Percentiles rank a stretch among this genome's conserved stretches.
These are phyloP conservation scores for Ophiostoma piceae DNA, from an alignment of 2,329 filamentous ascomycete genomes.

Conservation along the genomic window DNA sequence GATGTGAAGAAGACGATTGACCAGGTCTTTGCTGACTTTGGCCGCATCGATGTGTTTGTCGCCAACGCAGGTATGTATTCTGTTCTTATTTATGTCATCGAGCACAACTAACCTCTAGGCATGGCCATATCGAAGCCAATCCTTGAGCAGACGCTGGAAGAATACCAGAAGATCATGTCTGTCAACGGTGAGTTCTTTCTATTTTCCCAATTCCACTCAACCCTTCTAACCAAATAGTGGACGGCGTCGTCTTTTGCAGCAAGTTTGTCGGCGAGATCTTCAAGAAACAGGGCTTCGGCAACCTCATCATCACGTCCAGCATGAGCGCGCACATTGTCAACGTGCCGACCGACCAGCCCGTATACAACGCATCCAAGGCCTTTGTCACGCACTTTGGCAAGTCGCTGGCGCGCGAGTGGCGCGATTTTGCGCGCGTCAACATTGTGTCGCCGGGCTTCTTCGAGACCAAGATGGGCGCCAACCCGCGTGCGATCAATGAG, in stretches of 20 bases:
- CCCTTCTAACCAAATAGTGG: neutral
- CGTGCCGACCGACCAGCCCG: constrained; percentile 65
- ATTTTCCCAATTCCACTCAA: too few species aligned
- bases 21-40: constrained; percentile 58
- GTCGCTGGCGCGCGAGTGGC: constrained; percentile 14
- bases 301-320: constrained; percentile 70
- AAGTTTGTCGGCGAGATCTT: constrained; percentile 6
- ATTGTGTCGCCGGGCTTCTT: constrained; percentile 10
- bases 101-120: neutral
- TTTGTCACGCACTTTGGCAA: constrained; percentile 13
- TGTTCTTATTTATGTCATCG: neutral
- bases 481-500: neutral
- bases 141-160: neutral
- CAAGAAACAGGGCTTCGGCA: constrained; percentile 52
- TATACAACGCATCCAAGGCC: constrained; percentile 68
- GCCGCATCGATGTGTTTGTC: constrained; percentile 69
- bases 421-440: constrained; percentile 1
- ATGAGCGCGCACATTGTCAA: constrained; percentile 76
- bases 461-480: constrained; percentile 9
- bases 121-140: neutral
- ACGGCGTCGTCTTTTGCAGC: constrained; percentile 8
- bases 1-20: constrained; percentile 47
- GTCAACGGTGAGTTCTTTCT: neutral
- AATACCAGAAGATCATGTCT: constrained; percentile 9
- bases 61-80: constrained; percentile 59